phyloP scores from a whole-genome alignment of 352 stramenopile species.

The Globisporangium abappressorium region DNA sequence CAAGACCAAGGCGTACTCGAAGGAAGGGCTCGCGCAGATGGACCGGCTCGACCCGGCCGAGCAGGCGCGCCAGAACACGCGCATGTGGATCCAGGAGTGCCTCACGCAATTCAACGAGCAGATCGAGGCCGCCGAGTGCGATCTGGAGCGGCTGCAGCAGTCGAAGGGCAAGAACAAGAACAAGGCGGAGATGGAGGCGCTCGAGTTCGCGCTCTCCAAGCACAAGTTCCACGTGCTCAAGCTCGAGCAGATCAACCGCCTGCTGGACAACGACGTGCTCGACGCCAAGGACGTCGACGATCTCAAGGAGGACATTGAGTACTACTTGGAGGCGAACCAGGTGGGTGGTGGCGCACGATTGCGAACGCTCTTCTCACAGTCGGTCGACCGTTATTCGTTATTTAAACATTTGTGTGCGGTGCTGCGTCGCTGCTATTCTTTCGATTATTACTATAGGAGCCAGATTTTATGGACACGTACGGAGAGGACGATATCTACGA shows the following conservation, averaged over 20 bases:
- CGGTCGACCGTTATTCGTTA: neutral
- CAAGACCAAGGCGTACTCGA: constrained; percentile 99
- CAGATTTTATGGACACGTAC: constrained; percentile 92
- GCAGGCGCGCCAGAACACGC: constrained; percentile 74
- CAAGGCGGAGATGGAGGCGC: constrained; percentile 90
- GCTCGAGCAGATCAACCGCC: constrained; percentile 96
- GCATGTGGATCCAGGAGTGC: constrained; percentile 81
- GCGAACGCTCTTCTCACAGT: neutral
- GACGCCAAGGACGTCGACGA: constrained; percentile 92
- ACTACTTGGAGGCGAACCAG: constrained; percentile 95
- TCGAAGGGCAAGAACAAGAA: constrained; percentile 95
- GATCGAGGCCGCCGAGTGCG: constrained; percentile 81
- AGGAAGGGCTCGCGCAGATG: constrained; percentile 95
- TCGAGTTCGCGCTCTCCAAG: constrained; percentile 87
- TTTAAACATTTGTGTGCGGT: neutral
- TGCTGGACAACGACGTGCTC: constrained; percentile 96
- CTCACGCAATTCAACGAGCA: constrained; percentile 87
- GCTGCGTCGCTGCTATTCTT: neutral
- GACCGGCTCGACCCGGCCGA: constrained; percentile 91
- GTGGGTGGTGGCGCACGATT: constrained; percentile 12
- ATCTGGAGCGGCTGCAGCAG: constrained; percentile 71
- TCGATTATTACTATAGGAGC: constrained; percentile 45
- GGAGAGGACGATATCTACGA: constrained; percentile 95
- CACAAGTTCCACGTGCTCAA: constrained; percentile 98
- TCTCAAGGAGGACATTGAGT: constrained; percentile 98